Conservation (phyloP, 805 yeast species). For the Pichia nakasei region DNA sequence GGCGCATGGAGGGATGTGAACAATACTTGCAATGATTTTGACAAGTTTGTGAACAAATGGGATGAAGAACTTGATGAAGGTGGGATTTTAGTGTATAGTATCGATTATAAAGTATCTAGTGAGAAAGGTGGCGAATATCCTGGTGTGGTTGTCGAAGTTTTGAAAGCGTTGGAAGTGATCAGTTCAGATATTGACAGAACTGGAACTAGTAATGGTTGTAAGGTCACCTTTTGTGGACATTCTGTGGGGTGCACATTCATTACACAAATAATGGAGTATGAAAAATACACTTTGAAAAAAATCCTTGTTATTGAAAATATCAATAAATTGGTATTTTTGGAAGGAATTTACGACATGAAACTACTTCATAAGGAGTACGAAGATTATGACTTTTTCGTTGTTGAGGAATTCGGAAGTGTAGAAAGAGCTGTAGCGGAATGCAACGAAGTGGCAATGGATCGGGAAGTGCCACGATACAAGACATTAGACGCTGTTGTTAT, state of each 20-base stretch:
- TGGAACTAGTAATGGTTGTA: slow-evolving; percentile 8
- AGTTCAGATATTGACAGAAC: slow-evolving; percentile 15
- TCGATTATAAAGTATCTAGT: slow-evolving; percentile 65
- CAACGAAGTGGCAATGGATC: slow-evolving; percentile 11
- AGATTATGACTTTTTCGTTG: slow-evolving; percentile 44
- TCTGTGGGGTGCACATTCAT: slow-evolving; percentile 72
- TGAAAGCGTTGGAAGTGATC: slow-evolving; percentile 30
- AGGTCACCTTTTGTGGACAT: slow-evolving; percentile 50
- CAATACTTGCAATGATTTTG: slow-evolving; percentile 52
- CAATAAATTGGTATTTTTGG: slow-evolving; percentile 36
- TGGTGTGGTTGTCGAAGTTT: slow-evolving; percentile 46
- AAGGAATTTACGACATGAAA: slow-evolving; percentile 59
- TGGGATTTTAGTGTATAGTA: slow-evolving; percentile 24
- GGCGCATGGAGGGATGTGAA: slow-evolving; percentile 80
- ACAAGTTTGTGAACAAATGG: slow-evolving; percentile 16
- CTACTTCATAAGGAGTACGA: slow-evolving; percentile 55
- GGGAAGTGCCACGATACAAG: background rate
- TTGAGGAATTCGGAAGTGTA: slow-evolving; percentile 40
- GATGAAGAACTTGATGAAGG: background rate
- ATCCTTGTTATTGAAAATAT: slow-evolving; percentile 10
- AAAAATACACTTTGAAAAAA: background rate
- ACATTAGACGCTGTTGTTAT: slow-evolving; percentile 26
- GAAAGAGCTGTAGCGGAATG: slow-evolving; percentile 13
- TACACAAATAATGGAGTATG: slow-evolving; percentile 33
- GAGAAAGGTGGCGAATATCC: slow-evolving; percentile 46